Evolutionary conservation across 2,329 filamentous ascomycete species (phyloP).

Genomic region (Diaporthe velutina): DNA sequence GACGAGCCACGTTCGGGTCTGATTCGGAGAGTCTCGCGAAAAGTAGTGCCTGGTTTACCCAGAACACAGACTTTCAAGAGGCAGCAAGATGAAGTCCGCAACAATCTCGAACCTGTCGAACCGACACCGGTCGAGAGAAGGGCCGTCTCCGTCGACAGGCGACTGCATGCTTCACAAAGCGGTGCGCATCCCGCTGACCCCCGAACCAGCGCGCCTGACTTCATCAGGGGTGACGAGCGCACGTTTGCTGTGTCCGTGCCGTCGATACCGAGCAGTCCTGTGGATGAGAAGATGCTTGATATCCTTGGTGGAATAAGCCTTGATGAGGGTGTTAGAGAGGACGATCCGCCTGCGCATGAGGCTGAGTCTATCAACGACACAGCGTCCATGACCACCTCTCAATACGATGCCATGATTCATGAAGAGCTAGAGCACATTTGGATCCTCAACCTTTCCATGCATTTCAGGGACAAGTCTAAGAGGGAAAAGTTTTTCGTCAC

Average conservation of each 20-base stretch:
- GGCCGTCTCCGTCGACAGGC: conserved; percentile 75
- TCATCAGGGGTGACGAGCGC: conserved; percentile 51
- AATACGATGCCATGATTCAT: conserved; percentile 75
- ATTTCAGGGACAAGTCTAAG: conserved; percentile 92
- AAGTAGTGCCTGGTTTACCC: conserved; percentile 83
- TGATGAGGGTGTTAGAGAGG: conserved; percentile 41
- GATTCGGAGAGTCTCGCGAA: conserved; percentile 62
- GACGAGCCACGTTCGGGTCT: conserved; percentile 52
- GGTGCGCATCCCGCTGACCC: conserved; percentile 55
- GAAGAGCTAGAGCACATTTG: conserved; percentile 88
- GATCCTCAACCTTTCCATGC: conserved; percentile 99
- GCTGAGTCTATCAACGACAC: conserved; percentile 54
- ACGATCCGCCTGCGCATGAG: conserved; percentile 45
- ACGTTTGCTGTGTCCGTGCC: conserved; percentile 44
- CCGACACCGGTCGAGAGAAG: conserved; percentile 76
- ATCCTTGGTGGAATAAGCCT: conserved; percentile 42
- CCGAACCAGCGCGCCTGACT: conserved; percentile 63
- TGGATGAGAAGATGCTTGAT: conserved; percentile 50
- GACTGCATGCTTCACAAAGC: conserved; percentile 52
- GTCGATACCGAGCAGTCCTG: conserved; percentile 48
- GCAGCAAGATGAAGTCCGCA: conserved; percentile 84
- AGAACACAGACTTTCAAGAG: conserved; percentile 84
- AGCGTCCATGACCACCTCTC: conserved; percentile 63
- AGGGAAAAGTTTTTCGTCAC: conserved; percentile 99
- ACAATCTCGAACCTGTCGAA: conserved; percentile 76